Evolutionary conservation across 2,329 filamentous ascomycete species (phyloP).

Genomic region (Chaetothyriales sp.): DNA sequence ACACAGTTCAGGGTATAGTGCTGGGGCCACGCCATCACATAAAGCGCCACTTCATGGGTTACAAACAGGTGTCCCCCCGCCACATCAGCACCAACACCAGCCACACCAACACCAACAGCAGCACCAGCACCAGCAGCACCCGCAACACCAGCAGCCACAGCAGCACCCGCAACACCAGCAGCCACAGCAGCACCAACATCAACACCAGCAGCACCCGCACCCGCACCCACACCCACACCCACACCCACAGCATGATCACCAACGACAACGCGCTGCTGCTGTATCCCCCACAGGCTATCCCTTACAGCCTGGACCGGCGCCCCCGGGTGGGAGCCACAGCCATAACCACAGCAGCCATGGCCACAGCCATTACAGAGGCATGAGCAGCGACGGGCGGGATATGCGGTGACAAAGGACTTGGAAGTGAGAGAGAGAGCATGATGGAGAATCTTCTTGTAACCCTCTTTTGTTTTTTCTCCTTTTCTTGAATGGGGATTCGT

Average conservation of each 20-base stretch:
- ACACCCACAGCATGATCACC: conserved; percentile 9
- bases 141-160: conserved; percentile 5
- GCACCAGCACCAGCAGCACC: conserved; percentile 15
- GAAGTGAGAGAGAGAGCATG: neutral
- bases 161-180: conserved; percentile 2
- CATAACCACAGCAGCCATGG: neutral
- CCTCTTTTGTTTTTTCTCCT: neutral
- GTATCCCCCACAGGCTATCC: neutral
- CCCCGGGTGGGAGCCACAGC: neutral
- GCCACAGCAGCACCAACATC: conserved; percentile 5
- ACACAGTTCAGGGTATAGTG: neutral
- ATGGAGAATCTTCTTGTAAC: neutral
- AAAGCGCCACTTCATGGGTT: neutral
- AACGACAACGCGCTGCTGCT: conserved; percentile 5
- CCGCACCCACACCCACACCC: conserved; percentile 8
- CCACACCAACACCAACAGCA: neutral
- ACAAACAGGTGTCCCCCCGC: conserved; percentile 3
- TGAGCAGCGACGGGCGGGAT: neutral
- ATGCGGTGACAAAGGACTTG: neutral
- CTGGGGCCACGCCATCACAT: neutral
- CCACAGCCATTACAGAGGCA: neutral
- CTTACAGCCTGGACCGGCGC: neutral
- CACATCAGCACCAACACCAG: neutral
- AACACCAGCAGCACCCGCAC: conserved; percentile 5
- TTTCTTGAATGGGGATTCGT: neutral